A percentile compares a stretch with the other conserved stretches of the same genome.
These are phyloP conservation scores for Nothophoma quercina DNA, from an alignment of 2,329 filamentous ascomycete genomes.

Conservation along the genomic window DNA sequence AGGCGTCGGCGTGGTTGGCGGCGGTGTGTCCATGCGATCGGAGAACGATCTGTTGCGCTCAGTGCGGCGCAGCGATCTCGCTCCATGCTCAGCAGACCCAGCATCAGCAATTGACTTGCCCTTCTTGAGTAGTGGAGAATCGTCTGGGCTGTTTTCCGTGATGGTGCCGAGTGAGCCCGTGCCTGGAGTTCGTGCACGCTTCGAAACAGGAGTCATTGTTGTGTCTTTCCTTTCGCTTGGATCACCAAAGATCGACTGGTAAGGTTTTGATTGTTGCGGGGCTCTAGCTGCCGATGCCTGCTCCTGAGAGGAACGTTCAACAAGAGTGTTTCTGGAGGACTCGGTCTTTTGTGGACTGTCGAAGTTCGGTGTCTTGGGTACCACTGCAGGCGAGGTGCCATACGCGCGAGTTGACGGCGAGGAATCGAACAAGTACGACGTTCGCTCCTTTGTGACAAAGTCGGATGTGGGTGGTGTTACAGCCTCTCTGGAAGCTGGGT, in stretches of 20 bases:
- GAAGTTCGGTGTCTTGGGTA: constrained; percentile 27
- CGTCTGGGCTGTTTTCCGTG: constrained; percentile 58
- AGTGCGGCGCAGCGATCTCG: constrained; percentile 51
- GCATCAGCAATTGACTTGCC: constrained; percentile 53
- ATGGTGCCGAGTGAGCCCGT: constrained; percentile 58
- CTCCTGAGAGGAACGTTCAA: constrained; percentile 13
- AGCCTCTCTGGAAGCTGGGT: constrained; percentile 18
- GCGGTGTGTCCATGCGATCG: constrained; percentile 43
- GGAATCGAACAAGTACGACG: constrained; percentile 48
- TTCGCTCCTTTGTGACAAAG: constrained; percentile 46
- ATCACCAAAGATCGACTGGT: constrained; percentile 46
- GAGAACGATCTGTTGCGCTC: constrained; percentile 44
- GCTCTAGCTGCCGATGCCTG: constrained; percentile 20
- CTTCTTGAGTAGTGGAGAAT: constrained; percentile 51
- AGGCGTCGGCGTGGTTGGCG: constrained; percentile 42
- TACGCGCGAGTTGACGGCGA: constrained; percentile 48
- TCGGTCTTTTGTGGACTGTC: constrained; percentile 18
- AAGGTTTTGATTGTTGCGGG: constrained; percentile 29
- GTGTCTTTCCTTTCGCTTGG: constrained; percentile 36
- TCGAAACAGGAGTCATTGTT: constrained; percentile 35
- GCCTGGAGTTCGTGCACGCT: constrained; percentile 39
- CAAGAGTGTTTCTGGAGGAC: constrained; percentile 21
- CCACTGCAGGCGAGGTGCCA: constrained; percentile 35
- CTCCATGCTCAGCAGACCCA: constrained; percentile 51
- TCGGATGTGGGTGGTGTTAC: constrained; percentile 40